Percentiles rank a stretch among this genome's conserved stretches.
These are phyloP conservation scores for Colletotrichum kahawae DNA, from an alignment of 2,329 filamentous ascomycete species.

Conservation along the genomic window DNA sequence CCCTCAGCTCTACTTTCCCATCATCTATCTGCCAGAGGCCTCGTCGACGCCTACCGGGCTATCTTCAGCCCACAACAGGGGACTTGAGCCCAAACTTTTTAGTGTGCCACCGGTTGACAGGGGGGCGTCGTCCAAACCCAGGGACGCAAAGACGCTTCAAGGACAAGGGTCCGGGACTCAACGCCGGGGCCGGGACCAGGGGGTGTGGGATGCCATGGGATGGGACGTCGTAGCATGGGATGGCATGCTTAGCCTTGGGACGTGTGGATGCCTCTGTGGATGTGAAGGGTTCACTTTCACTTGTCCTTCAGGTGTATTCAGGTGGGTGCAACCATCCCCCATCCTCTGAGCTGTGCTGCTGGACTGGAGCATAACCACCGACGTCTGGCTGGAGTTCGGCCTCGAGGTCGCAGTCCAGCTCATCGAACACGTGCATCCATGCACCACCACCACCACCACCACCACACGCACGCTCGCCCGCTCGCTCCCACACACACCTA, in stretches of 20 bases:
- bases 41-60: constrained; percentile 16
- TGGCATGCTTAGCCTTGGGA: constrained; percentile 5
- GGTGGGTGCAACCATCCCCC: constrained; percentile 18
- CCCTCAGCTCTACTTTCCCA: neutral
- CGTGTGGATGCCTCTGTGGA: constrained; percentile 19
- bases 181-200: constrained; percentile 5
- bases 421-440: neutral
- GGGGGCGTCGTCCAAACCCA: constrained; percentile 20
- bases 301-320: constrained; percentile 16
- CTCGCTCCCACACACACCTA: neutral
- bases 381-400: neutral
- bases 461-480: neutral
- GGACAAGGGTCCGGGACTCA: constrained; percentile 13
- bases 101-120: constrained; percentile 19
- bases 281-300: constrained; percentile 18
- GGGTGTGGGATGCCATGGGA: constrained; percentile 2
- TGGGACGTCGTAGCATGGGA: constrained; percentile 11
- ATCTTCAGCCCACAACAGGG: constrained; percentile 23
- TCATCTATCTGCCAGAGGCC: constrained; percentile 6
- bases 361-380: neutral
- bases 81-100: constrained; percentile 1
- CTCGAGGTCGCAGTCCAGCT: neutral
- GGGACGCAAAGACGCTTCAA: constrained; percentile 20
- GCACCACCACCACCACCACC: neutral
- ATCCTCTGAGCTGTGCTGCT: neutral